Evolutionary conservation across 23 red algal genomes (phyloP).

Genomic region (Cyanidium caldarium): DNA sequence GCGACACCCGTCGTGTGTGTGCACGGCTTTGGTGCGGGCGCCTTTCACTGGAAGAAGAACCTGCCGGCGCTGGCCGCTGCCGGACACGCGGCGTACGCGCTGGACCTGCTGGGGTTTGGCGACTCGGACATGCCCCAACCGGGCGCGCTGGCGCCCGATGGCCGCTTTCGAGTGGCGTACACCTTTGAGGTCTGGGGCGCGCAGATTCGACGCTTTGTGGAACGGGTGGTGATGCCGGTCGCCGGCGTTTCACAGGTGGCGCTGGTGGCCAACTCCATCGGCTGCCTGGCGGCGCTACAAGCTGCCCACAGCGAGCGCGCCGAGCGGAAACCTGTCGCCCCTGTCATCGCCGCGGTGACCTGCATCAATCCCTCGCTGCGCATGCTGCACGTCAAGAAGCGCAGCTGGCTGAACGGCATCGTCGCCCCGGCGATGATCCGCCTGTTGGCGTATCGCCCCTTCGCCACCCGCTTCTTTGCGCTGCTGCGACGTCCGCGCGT

Average conservation of each 20-base stretch:
- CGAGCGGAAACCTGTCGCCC: too few relatives aligned
- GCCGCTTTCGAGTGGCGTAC: conserved; percentile 13
- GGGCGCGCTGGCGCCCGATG: conserved; percentile 4
- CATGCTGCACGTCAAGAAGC: conserved; percentile 60
- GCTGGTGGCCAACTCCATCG: conserved; percentile 80
- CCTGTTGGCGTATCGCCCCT: conserved; percentile 20
- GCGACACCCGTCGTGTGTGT: conserved; percentile 63
- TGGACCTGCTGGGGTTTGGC: conserved; percentile 92
- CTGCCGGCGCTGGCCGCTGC: conserved; percentile 19
- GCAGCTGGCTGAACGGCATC: conserved; percentile 33
- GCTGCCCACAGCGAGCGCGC: conserved; percentile 27
- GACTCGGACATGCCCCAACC: conserved; percentile 47
- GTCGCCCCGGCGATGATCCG: conserved; percentile 42
- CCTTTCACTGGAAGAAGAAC: conserved; percentile 56
- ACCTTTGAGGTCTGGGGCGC: conserved; percentile 72
- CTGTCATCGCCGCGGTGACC: conserved; percentile 25
- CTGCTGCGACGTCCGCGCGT: conserved; percentile 21
- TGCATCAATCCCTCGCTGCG: conserved; percentile 65
- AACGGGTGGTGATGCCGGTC: conserved; percentile 10
- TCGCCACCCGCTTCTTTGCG: conserved; percentile 44
- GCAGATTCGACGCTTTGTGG: conserved; percentile 46
- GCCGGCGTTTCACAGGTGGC: conserved; percentile 9
- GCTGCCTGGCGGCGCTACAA: conserved; percentile 61
- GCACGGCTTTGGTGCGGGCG: conserved; percentile 90
- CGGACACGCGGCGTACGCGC: conserved; percentile 37